These are phyloP conservation scores for Acanthamoeba rhysodes DNA, from an alignment of 208 protist genomes.

Conservation along the genomic window DNA sequence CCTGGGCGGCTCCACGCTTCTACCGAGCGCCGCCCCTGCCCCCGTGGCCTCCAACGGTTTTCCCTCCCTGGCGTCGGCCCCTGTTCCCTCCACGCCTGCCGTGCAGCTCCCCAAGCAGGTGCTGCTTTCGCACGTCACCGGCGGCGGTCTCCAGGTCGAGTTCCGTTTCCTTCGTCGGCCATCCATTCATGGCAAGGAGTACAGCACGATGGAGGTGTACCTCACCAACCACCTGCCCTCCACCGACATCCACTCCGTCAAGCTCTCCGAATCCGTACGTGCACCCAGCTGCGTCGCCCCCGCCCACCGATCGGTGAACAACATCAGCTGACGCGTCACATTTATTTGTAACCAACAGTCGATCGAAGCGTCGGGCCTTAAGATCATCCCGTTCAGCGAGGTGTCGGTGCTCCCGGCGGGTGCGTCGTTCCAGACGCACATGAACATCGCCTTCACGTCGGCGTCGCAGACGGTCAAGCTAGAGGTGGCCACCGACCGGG, in stretches of 20 bases:
- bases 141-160: constrained; percentile 53
- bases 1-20: background rate
- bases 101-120: background rate
- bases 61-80: background rate
- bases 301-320: background rate
- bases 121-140: constrained; percentile 23
- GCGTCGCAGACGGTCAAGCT: background rate
- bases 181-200: constrained; percentile 24
- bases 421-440: constrained; percentile 8
- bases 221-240: constrained; percentile 50
- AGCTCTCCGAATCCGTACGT: background rate
- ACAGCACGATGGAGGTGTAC: background rate
- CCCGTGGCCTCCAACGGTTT: background rate
- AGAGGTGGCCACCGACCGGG: constrained; percentile 42
- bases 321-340: background rate
- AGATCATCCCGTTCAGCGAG: constrained; percentile 24
- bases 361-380: background rate
- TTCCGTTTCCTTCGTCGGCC: constrained; percentile 42
- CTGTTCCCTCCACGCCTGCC: background rate
- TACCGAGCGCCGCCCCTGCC: background rate
- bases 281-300: background rate
- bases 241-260: background rate
- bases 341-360: background rate
- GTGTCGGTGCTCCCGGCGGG: constrained; percentile 10
- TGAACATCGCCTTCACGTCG: constrained; percentile 51